Base-by-base conservation (phyloP, 192 early-diverging fungal species). In the Backusella tuberculispora region DNA sequence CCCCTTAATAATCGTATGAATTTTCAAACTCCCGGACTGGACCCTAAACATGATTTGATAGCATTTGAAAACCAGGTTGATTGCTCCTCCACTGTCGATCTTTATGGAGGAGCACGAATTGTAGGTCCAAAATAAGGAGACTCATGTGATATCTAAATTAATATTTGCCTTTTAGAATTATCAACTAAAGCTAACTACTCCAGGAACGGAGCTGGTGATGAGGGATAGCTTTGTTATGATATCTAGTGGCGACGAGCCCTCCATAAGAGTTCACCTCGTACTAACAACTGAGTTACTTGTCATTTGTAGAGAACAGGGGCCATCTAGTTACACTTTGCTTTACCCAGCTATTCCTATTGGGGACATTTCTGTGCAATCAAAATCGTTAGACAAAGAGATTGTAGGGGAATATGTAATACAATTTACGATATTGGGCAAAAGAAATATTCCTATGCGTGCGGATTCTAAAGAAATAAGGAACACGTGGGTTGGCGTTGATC, bases 71-170 rank as follows among this genome's bases (percentile, higher is more conserved):
- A 46, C 9, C 66, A 79, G 8, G 65, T 88, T 7, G 85, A 88
- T 71, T 75, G 79, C 9, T 66, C 84, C 6, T 77, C 47, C 37
- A 78, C 75, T 13, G 69, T 82, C 15, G 87, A 88, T 76, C 73
- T 88, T 66, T 85, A 85, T 72, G 80, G 81, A 9, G 85, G 83
- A 78, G 74, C 80, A 45, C 83, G 81, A 46, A 87, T 83, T 81
- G 84, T 88, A 83, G 46, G 56, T 74, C 24, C 44, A 29, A 40
- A 50, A 34, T 26, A 66, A 66, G n/a, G 21, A 38, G 24, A 13
- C n/a, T 21, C 41, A 42, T 13, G n/a, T 67, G 19, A 66, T 29
- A 40, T 56, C 38, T 38, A 60, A 60, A 60, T 60, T 60, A 60
- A 60, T 60, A 60, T 43, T 63, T 24, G 9, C 21, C 15, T 42